Evolutionary conservation across 2,329 filamentous ascomycete species (phyloP).

Genomic region (Chaetomiaceae sp.): DNA sequence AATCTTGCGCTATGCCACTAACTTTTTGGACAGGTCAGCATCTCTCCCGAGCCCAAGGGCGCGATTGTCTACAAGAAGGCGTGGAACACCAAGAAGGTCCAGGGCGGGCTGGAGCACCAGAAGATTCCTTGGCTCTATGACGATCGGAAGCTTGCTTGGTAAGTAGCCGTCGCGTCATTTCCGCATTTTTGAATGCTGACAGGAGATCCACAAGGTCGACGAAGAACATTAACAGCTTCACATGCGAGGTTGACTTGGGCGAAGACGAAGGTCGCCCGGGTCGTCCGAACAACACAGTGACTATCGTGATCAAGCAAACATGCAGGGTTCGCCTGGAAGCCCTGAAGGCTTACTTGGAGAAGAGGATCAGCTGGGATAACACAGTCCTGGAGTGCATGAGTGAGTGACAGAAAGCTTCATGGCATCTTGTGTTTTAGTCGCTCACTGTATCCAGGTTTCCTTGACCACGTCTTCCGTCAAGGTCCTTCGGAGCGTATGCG

Average conservation of each 20-base stretch:
- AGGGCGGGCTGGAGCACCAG: conserved; percentile 48
- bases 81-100: conserved; percentile 63
- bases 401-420: conserved; percentile 33
- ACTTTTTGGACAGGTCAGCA: conserved; percentile 50
- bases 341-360: conserved; percentile 62
- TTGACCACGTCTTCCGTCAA: conserved; percentile 85
- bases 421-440: not conserved
- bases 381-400: conserved; percentile 74
- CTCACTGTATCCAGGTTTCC: conserved; percentile 52
- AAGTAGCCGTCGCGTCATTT: not conserved
- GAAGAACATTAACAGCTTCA: conserved; percentile 40
- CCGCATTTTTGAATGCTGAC: not conserved
- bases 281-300: conserved; percentile 46
- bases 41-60: conserved; percentile 60
- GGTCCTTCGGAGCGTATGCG: conserved; percentile 64
- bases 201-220: conserved; percentile 32
- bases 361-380: conserved; percentile 57
- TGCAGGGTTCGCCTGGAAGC: conserved; percentile 64
- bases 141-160: conserved; percentile 81
- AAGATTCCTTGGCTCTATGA: conserved; percentile 66
- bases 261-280: conserved; percentile 45
- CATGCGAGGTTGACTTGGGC: conserved; percentile 68
- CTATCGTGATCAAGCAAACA: conserved; percentile 59
- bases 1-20: not conserved
- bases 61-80: conserved; percentile 67